Base-by-base conservation (phyloP, 2,329 filamentous ascomycete genomes). In the Teratosphaeria epicoccoides region DNA sequence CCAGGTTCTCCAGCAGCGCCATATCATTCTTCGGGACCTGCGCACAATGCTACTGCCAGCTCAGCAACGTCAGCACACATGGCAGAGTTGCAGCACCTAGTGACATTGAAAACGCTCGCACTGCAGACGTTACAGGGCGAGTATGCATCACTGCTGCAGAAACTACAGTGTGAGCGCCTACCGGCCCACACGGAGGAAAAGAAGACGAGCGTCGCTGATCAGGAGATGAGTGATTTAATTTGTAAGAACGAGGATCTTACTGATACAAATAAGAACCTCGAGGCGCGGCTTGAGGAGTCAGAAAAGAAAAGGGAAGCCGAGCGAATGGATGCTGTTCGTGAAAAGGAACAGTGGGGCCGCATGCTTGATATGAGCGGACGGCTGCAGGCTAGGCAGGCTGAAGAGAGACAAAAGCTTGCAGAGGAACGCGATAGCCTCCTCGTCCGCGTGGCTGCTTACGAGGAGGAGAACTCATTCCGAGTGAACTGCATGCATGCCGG, bases 101-200 rank as follows among this genome's bases (percentile, higher is more conserved):
- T 79, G 33, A 76, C 73, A 14, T 66, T 78, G 52, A 78, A 79
- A 56, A 74, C 76, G 4, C 65, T 78, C 17, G 72, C 73, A 11
- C 68, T 78, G 22, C 73, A 76, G 54, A 77, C 74, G 1, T 66
- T 80, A 6, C 76, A 78, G 58, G 68, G 69, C n/a, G 77, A 80
- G 61, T 76, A 80, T 58, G 71, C 77, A 49, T 71, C 70, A 45
- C 67, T 80, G 3, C 68, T 79, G 3, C 70, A 76, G 20, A 77
- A 75, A 24, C 72, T 76, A 22, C 73, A 76, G 26, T 69, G 73
- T 4, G 75, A 76, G 54, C 71, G 75, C 46, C 71, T 70, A 12
- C 74, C 74, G 56, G 75, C 70, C 43, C 70, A 71, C 43, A 70
- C 76, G 1, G 67, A 79, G 2, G 76, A 74, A 57, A 69, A 71